These are phyloP conservation scores for Colletotrichum lentis DNA, from an alignment of 2,329 filamentous ascomycete genomes.

Conservation along the genomic window DNA sequence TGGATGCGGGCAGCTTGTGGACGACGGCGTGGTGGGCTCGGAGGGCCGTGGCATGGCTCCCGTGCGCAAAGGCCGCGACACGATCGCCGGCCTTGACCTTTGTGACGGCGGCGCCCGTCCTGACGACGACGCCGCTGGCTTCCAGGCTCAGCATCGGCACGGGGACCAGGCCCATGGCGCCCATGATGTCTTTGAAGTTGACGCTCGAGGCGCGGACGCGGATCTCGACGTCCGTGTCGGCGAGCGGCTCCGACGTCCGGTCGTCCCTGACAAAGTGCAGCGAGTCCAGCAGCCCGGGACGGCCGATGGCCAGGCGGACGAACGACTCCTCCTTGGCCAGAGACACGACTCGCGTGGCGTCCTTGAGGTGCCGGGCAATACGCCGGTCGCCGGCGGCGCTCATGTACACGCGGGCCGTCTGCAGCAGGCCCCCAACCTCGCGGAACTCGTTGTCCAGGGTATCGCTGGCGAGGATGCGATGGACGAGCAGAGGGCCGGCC, in stretches of 20 bases:
- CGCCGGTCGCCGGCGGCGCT: background rate
- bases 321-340: background rate
- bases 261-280: conserved; percentile 44
- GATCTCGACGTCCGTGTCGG: conserved; percentile 44
- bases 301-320: conserved; percentile 35
- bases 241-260: conserved; percentile 29
- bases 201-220: conserved; percentile 45
- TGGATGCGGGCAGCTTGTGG: conserved; percentile 47
- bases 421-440: background rate
- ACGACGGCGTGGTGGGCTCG: conserved; percentile 10
- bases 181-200: conserved; percentile 50
- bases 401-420: background rate
- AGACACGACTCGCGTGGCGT: conserved; percentile 31
- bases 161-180: conserved; percentile 42
- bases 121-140: conserved; percentile 39
- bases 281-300: conserved; percentile 43
- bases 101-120: conserved; percentile 36
- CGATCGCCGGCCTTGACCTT: conserved; percentile 31
- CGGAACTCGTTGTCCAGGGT: conserved; percentile 9
- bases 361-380: background rate
- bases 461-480: background rate
- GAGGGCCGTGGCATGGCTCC: background rate
- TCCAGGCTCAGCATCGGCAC: conserved; percentile 43
- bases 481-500: too few relatives aligned
- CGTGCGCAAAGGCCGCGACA: conserved; percentile 31